Evolutionary conservation across 371 early-diverging fungal genomes (phyloP).

Genomic region (Lichtheimia ramosa): DNA sequence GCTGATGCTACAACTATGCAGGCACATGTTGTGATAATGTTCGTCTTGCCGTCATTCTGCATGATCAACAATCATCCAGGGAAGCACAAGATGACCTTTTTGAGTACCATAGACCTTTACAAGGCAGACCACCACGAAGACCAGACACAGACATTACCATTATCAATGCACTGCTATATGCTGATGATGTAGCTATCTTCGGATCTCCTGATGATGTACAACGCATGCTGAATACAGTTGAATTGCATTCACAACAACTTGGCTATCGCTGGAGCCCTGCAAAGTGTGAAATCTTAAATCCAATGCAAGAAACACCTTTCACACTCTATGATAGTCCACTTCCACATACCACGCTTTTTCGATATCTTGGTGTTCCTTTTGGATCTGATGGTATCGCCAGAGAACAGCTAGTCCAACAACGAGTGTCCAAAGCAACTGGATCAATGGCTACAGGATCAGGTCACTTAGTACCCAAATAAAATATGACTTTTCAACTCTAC

Average conservation of each 20-base stretch:
- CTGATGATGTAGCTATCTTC: constrained; percentile 21
- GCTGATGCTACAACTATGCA: constrained; percentile 4
- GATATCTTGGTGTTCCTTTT: constrained; percentile 13
- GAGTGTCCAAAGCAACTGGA: background rate
- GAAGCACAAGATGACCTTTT: background rate
- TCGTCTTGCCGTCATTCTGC: constrained; percentile 3
- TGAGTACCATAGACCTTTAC: background rate
- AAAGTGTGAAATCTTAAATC: constrained; percentile 16
- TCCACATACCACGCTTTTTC: background rate
- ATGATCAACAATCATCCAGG: background rate
- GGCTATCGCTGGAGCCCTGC: constrained; percentile 23
- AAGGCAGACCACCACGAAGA: background rate
- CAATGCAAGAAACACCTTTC: background rate
- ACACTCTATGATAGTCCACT: background rate
- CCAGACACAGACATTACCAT: background rate
- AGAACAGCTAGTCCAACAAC: background rate
- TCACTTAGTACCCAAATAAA: no score
- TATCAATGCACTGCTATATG: constrained; percentile 12
- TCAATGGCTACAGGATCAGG: no score
- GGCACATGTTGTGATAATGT: constrained; percentile 21
- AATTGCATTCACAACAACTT: constrained; percentile 6
- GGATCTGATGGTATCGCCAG: background rate
- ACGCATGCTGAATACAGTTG: constrained; percentile 7
- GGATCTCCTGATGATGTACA: background rate
- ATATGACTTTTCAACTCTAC: no score